Base-by-base conservation (phyloP, 2,329 filamentous ascomycete genomes). In the Chrysoporthe cubensis region DNA sequence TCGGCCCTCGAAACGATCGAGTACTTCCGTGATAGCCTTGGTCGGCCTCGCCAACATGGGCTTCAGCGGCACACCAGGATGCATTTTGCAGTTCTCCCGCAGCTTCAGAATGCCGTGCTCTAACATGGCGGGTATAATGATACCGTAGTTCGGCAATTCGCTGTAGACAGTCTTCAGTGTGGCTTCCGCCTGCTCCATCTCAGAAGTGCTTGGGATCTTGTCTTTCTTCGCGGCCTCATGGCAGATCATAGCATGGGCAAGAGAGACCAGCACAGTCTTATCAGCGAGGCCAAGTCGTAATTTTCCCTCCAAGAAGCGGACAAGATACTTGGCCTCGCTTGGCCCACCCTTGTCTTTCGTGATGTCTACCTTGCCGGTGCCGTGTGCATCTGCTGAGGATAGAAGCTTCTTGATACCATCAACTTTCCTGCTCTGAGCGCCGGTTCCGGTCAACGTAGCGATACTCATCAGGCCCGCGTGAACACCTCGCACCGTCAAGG, bases 21-120 rank as follows among this genome's bases (percentile, higher is more conserved):
- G 85, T 0, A 99, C 96, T 80, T 99, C 96, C 0, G 94, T 97
- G 74, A 99, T 97, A 5, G 96, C 94, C 78, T 99, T 99, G 11
- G 96, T 99, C 3, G 96, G 96, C 75, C 98, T 98, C 26, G 96
- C 96, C 82, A 99, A 85, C 96, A 99, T 99, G 74, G 96, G 96
- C 79, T 99, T 99, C 68, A 99, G 84, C 0, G 96, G 96, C 18
- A 99, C 92, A 71, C 96, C 96, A 0, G 96, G 95, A 72, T 93
- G 92, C 57, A 99, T 86, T 78, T 96, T 96, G 85, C 96, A 97
- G 66, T 91, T 88, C 11, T 97, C 91, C 64, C 88, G 87, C 14
- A 99, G 81, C 48, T 94, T 90, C 81, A 91, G 88, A 70, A 99
- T 92, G 21, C 96, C 96, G 74, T 96, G 87, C 73, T 96, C 84